A percentile compares a stretch with the other conserved stretches of the same genome.
Conservation (phyloP, 768 basidiomycete genomes). For the Podaxis rugospora region DNA sequence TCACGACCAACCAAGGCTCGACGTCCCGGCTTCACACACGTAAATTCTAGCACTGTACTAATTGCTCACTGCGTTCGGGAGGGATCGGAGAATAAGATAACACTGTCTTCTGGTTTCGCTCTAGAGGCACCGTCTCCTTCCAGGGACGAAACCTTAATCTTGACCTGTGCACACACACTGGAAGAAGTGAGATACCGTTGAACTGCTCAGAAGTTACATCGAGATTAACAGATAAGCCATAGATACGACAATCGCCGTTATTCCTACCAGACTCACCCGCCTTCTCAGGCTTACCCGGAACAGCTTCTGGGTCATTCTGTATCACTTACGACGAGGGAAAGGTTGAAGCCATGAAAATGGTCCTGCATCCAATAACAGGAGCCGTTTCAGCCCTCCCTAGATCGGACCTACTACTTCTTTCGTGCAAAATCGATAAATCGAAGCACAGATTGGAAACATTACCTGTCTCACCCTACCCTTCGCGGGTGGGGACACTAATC, state of each 20-base stretch:
- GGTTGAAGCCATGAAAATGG: neutral
- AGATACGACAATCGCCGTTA: conserved; percentile 27
- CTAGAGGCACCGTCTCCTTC: conserved; percentile 27
- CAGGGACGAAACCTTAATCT: conserved; percentile 29
- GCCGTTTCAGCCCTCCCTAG: conserved; percentile 55
- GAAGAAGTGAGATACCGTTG: conserved; percentile 41
- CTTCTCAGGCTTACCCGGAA: conserved; percentile 1
- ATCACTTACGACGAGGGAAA: conserved; percentile 21
- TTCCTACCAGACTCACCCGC: conserved; percentile 15
- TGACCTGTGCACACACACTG: conserved; percentile 62
- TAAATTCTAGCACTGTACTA: conserved; percentile 32
- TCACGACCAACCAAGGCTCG: conserved; percentile 35
- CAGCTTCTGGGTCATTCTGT: conserved; percentile 29
- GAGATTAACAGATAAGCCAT: conserved; percentile 4
- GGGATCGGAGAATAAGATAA: conserved; percentile 36
- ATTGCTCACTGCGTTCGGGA: conserved; percentile 48
- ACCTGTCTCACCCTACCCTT: conserved; percentile 63
- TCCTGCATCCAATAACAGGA: conserved; percentile 33
- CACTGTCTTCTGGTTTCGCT: conserved; percentile 55
- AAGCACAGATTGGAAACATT: conserved; percentile 33
- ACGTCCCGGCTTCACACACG: conserved; percentile 19
- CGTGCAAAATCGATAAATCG: conserved; percentile 19
- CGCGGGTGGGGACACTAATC: conserved; percentile 37
- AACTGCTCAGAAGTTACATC: neutral
- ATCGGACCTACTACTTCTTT: conserved; percentile 52